Evolutionary conservation across 2,329 filamentous ascomycete genomes (phyloP), one percentile per base, ranked within the genome.

Genomic region (Arthroderma uncinatum): DNA sequence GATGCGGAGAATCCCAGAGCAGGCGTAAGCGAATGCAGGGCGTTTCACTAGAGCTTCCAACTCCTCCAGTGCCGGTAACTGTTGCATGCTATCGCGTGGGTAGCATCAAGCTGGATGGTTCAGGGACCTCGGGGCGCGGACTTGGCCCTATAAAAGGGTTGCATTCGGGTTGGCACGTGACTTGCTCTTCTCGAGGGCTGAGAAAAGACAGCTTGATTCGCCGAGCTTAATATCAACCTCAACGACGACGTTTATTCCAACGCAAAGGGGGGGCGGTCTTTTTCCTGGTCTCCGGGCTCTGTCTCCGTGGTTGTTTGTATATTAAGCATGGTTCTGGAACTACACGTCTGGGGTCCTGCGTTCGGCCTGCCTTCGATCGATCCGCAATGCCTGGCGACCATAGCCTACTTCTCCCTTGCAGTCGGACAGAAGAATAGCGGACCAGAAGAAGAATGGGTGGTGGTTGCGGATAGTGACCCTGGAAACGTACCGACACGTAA

Each of bases 281-380:
- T 8, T 9, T 53, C 12, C 12, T 53, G 7, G 19, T 4, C 16
- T 23, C 14, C n/a, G 12, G 7, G 23, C 4, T 37, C 8, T 23
- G 21, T 54, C 36, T 54, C 25, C 28, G 14, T 36, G 23, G 2
- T 37, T 12, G 3, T 16, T 7, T 54, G 52, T 37, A 37, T n/a
- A 37, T 37, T 54, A 56, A 64, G 58, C 57, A 81, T 80, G 76
- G 76, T 82, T 61, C 74, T 89, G 53, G 82, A 92, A 73, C 81
- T 98, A 59, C 87, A 95, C 73, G 81, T 95, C 67, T 95, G 91
- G 86, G 91, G 91, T 53, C 85, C 89, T 56, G 91, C 88, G 40
- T 95, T 95, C 70, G 84, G 84, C 40, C 81, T 96, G 47, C 85
- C 92, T 12, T 97, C 93, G 44, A 86, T 97, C 65, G 91, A 97